Evolutionary conservation across 73 alveolate genomes (phyloP).

Genomic region (Uronychia binucleata): DNA sequence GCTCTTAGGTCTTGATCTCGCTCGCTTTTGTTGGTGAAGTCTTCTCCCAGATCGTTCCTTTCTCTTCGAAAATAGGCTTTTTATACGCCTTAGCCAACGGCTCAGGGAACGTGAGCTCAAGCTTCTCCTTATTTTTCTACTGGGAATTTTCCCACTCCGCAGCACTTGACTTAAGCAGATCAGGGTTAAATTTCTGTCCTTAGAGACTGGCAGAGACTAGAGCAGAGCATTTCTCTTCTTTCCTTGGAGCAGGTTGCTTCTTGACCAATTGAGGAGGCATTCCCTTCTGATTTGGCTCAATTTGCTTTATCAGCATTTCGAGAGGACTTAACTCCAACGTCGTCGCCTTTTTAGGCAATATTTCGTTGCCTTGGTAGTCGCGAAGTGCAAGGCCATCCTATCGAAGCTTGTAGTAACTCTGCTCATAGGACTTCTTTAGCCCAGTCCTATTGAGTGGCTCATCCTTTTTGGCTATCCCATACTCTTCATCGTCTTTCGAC

Average conservation of each 20-base stretch:
- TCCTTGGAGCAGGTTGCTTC: not conserved
- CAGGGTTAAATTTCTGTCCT: no score
- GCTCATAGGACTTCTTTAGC: not conserved
- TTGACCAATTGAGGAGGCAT: not conserved
- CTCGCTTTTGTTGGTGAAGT: no score
- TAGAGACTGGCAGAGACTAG: no score
- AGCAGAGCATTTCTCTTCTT: not conserved
- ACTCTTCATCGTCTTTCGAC: not conserved
- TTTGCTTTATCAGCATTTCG: not conserved
- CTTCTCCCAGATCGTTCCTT: no score
- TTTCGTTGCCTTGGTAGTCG: not conserved
- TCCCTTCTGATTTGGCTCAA: not conserved
- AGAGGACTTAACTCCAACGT: not conserved
- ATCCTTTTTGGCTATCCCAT: not conserved
- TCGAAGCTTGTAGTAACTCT: not conserved
- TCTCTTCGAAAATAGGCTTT: no score
- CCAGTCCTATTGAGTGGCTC: not conserved
- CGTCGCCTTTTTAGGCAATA: not conserved
- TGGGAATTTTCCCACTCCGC: not conserved
- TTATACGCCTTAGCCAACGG: no score
- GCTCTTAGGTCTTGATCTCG: not conserved
- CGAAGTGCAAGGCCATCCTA: not conserved
- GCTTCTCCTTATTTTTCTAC: not conserved
- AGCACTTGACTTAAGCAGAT: not conserved
- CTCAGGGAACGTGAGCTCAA: no score